Evolutionary conservation across 192 early-diverging fungal genomes (phyloP), one percentile per base, ranked within the genome.

Genomic region (Fimicolochytrium jonesii): DNA sequence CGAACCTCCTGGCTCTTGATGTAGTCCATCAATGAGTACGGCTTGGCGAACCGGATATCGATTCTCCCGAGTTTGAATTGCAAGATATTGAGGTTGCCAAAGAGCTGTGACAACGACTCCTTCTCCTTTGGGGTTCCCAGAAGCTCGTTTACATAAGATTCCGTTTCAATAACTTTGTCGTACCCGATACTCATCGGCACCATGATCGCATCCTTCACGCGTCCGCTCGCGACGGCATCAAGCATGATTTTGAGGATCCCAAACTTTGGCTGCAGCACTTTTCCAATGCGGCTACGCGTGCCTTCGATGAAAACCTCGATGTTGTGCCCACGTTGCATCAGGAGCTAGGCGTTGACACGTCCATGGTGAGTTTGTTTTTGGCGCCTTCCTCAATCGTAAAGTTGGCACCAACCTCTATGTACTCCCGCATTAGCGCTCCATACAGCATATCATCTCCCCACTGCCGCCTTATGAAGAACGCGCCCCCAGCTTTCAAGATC

Each of bases 281-380:
- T 92, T 56, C 90, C 90, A 29, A 86, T 86, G 54, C 90, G 82
- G 56, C 81, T 84, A 17, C 90, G 82, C 2, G 90, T 92, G 5
- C 90, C 90, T 70, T 92, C 90, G 6, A 90, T 80, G 62, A 92
- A 92, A 30, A 82, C 88, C 67, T 91, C 89, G 48, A 92, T 67
- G 62, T 91, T 92, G 70, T 88, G 83, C 36, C 90, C 90, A 34
- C 80, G 75, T n/a, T 74, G 51, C 42, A 91, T 59, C 5, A 92
- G 73, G 33, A 70, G 53, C 77, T 79, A 41, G 9, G 3, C n/a
- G 6, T n/a, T n/a, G n/a, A n/a, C n/a, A n/a, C n/a, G n/a, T n/a
- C n/a, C n/a, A n/a, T n/a, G n/a, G n/a, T n/a, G n/a, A n/a, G n/a
- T n/a, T n/a, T n/a, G n/a, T n/a, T n/a, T n/a, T n/a, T n/a, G n/a